phyloP scores from a whole-genome alignment of 2,329 filamentous ascomycete species.

The Exutisphaerella laricina region DNA sequence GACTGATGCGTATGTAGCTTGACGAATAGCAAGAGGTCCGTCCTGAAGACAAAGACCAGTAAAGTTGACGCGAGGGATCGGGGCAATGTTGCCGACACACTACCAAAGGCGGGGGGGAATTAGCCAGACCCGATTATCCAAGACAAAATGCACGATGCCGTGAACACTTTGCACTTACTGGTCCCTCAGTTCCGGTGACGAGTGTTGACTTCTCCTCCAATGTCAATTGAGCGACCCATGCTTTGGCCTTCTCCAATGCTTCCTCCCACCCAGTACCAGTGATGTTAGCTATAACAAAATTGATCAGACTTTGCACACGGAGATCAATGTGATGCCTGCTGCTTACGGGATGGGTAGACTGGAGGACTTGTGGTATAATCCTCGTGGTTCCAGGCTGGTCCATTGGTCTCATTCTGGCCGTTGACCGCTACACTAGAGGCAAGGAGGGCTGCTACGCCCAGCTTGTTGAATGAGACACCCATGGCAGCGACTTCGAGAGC shows the following conservation, averaged over 20 bases:
- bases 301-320: not conserved
- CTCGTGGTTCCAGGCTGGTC: conserved; percentile 20
- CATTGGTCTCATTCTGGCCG: conserved; percentile 11
- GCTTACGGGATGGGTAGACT: conserved; percentile 19
- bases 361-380: conserved; percentile 19
- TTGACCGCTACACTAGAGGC: conserved; percentile 9
- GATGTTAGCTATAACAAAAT: conserved; percentile 11
- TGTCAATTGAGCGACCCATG: conserved; percentile 37
- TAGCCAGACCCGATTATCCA: too few relatives aligned
- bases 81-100: conserved; percentile 21
- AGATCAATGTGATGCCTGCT: not conserved
- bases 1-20: conserved; percentile 34
- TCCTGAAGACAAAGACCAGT: conserved; percentile 35
- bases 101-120: too few relatives aligned
- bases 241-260: conserved; percentile 38
- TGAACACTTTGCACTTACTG: too few relatives aligned
- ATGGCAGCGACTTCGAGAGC: conserved; percentile 8
- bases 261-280: conserved; percentile 33
- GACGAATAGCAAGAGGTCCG: conserved; percentile 63
- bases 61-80: conserved; percentile 36
- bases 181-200: conserved; percentile 26
- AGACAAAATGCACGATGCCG: too few relatives aligned
- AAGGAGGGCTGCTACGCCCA: not conserved
- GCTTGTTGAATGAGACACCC: conserved; percentile 5
- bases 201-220: conserved; percentile 38